Evolutionary conservation across 768 basidiomycete genomes (phyloP), one percentile per base, ranked within the genome.

Genomic region (Rubroboletus satanas): DNA sequence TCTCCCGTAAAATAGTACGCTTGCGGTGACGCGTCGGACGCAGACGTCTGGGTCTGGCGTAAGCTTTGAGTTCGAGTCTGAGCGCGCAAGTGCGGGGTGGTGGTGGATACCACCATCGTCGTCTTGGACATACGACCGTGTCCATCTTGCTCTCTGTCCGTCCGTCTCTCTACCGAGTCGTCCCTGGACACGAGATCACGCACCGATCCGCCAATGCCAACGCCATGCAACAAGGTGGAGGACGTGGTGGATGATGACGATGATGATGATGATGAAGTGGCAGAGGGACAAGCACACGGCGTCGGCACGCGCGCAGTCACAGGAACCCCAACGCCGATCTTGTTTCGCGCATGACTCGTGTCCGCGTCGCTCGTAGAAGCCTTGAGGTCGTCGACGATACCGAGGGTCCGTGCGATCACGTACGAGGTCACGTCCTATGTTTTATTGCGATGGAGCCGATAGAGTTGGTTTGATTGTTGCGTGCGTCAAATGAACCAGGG

Each of bases 401-500:
- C 90, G 48, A 93, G 78, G 7, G 88, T 91, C 54, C 90, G 84
- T 12, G 87, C 90, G 65, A 93, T 88, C 54, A 84, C 82, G 62
- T 92, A 93, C 18, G 90, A 88, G 3, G 83, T 76, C 51, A 92
- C 82, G 67, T 93, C 90, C 90, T 92, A 36, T 18, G 28, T 48
- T 49, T 42, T 12, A 12, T 32, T 55, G 48, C 60, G 57, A 26
- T 9, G 50, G 18, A 44, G 21, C 11, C 7, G 8, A 57, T 37
- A 42, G 33, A 45, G 33, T 55, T 45, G 36, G 26, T 43, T 32
- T 18, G 47, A 45, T 38, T 7, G 49, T 17, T 51, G n/a, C 15
- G 17, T 29, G 26, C 48, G 36, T 43, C 18, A 21, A n/a, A 36
- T 46, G 49, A 29, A 32, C 41, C 51, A 17, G 49, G 45, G 33